Evolutionary conservation across 2,329 filamentous ascomycete genomes (phyloP).

Genomic region (Exophiala aquamarina): DNA sequence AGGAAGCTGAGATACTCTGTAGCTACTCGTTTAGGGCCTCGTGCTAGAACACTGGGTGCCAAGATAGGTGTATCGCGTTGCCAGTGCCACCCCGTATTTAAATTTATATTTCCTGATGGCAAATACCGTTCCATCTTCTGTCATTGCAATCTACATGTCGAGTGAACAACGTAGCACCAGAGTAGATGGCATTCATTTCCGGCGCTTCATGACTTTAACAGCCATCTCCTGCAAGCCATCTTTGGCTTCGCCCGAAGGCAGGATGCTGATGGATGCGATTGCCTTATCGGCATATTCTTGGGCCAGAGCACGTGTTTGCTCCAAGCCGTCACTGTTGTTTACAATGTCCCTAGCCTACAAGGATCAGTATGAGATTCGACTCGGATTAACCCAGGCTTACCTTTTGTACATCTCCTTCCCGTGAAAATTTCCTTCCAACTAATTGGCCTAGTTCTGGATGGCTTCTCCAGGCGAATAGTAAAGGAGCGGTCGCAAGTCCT

Average conservation of each 20-base stretch:
- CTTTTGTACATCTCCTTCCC: slow-evolving; percentile 78
- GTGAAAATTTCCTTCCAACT: slow-evolving; percentile 86
- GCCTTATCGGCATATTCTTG: slow-evolving; percentile 89
- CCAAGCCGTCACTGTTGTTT: slow-evolving; percentile 77
- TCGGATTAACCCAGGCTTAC: slow-evolving; percentile 55
- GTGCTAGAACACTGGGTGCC: too few relatives aligned
- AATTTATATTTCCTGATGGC: too few relatives aligned
- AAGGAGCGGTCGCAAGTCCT: slow-evolving; percentile 86
- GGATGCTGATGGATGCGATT: slow-evolving; percentile 75
- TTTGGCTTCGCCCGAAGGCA: slow-evolving; percentile 95
- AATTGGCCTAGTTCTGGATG: slow-evolving; percentile 80
- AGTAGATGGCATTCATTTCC: slow-evolving; percentile 59
- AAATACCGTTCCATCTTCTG: too few relatives aligned
- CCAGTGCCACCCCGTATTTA: too few relatives aligned
- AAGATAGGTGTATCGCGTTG: too few relatives aligned
- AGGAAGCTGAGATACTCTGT: too few relatives aligned
- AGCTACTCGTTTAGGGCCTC: too few relatives aligned
- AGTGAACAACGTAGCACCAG: too few relatives aligned
- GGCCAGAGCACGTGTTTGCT: slow-evolving; percentile 86
- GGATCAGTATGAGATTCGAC: not conserved
- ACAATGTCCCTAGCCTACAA: slow-evolving; percentile 82
- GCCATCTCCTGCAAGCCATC: slow-evolving; percentile 91
- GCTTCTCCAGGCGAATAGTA: slow-evolving; percentile 94
- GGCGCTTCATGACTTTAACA: slow-evolving; percentile 81
- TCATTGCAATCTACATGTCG: too few relatives aligned